Percentiles rank a stretch among this genome's conserved stretches.
phyloP scores from a whole-genome alignment of 169 alveolate genomes.

The Toxoplasma gondii region DNA sequence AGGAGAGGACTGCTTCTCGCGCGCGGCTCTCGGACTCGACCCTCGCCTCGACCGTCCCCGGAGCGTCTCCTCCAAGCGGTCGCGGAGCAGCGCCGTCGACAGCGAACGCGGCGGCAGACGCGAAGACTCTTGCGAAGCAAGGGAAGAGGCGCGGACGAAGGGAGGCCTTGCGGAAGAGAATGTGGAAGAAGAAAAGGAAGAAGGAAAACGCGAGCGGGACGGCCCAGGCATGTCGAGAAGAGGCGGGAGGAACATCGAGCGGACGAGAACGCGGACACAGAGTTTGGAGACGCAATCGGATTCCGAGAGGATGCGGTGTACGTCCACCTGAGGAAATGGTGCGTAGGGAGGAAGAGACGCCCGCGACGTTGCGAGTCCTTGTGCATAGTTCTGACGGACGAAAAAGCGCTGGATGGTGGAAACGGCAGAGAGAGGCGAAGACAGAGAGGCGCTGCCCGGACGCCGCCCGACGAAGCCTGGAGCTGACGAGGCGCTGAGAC shows the following conservation, averaged over 20 bases:
- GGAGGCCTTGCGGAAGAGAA: not conserved
- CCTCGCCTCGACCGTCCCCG: not conserved
- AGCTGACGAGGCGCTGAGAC: not conserved
- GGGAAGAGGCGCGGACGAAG: not conserved
- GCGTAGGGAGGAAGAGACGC: too few relatives aligned
- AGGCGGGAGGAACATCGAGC: not conserved
- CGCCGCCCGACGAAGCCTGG: too few relatives aligned
- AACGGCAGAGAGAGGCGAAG: too few relatives aligned
- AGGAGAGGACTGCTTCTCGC: not conserved
- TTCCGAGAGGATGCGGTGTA: too few relatives aligned
- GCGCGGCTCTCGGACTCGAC: not conserved
- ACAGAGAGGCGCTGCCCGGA: too few relatives aligned
- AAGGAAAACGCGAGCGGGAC: not conserved
- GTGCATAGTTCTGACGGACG: too few relatives aligned
- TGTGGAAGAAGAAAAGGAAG: not conserved
- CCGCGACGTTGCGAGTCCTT: too few relatives aligned
- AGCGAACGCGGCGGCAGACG: not conserved
- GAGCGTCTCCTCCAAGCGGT: not conserved
- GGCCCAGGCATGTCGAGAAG: conserved; percentile 9
- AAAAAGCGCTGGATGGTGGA: too few relatives aligned
- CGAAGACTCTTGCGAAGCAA: not conserved
- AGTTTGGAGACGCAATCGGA: too few relatives aligned
- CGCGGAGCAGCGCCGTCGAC: not conserved
- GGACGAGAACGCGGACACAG: not conserved
- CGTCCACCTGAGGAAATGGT: too few relatives aligned